Base-by-base conservation (phyloP, 345 rosid species). In the Populus ilicifolia region DNA sequence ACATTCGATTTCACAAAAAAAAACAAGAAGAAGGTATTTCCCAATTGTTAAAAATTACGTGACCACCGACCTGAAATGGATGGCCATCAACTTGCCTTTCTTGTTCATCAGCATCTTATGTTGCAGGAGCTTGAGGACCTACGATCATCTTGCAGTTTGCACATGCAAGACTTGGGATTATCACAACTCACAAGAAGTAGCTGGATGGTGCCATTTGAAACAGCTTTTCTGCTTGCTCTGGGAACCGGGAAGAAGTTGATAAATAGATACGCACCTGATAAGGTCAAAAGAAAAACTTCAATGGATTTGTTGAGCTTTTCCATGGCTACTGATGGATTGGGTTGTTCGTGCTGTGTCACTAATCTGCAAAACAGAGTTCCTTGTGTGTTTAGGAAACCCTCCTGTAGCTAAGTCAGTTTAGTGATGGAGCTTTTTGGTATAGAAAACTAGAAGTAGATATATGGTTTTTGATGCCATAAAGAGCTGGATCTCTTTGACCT, bases 231-330 rank as follows among this genome's bases (percentile, higher is more conserved):
- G 99, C 98, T 83, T 91, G 97, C 25, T 95, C 99, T 0, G 96
- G 98, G 85, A 95, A 91, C 99, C 0, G 96, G 98, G 85, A 95
- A 91, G 84, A 93, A 81, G 10, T 94, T 89, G 77, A 91, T 84
- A 84, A 95, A 95, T 71, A 95, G 90, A 80, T 12, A 90, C n/a
- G 99, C 99, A 83, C 98, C 99, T 36, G 38, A 36, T 36, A 6
- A 36, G 3, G 33, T 36, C 38, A 4, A 36, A 36, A 36, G 1
- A 36, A 36, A 36, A 4, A 36, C 38, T 36, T 36, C 6, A 36
- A 36, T 36, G 38, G 6, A 36, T 36, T 36, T 36, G 5, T 36
- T 36, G 38, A 6, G 6, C 6, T 36, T 36, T 36, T 36, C 6
- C 38, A 30, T 30, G 33, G 33, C 33, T 30, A 30, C 33, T 30